Conservation (phyloP, 1,139 yeast genomes). For the Meyerozyma athensensis region DNA sequence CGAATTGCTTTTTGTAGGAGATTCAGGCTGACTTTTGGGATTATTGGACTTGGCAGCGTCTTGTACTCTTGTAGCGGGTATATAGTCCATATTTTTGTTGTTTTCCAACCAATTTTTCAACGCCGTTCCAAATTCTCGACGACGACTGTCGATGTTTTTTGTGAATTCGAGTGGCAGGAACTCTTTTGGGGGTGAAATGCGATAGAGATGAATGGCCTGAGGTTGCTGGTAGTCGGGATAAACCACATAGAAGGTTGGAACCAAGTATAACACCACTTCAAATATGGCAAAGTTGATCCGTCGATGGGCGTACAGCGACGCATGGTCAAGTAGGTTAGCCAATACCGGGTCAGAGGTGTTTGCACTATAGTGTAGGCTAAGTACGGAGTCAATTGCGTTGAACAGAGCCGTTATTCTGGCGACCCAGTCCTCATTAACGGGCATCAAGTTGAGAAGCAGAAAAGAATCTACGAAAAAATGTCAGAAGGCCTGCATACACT, state of each 20-base stretch:
- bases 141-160: not conserved
- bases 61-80: constrained; percentile 4
- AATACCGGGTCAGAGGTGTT: constrained; percentile 23
- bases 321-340: constrained; percentile 16
- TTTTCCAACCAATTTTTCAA: constrained; percentile 11
- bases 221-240: constrained; percentile 5
- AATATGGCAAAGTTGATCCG: constrained; percentile 16
- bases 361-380: constrained; percentile 23
- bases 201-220: not conserved
- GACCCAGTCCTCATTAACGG: constrained; percentile 5
- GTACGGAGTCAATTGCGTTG: constrained; percentile 21
- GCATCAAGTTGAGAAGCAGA: constrained; percentile 6
- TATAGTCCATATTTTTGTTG: constrained; percentile 4
- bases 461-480: not conserved
- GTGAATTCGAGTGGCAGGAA: not conserved
- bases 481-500: not conserved
- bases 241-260: constrained; percentile 15
- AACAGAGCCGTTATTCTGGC: constrained; percentile 9
- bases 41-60: constrained; percentile 6
- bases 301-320: constrained; percentile 16
- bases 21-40: not conserved
- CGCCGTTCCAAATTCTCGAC: constrained; percentile 5
- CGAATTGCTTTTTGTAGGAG: constrained; percentile 11
- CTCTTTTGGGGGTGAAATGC: not conserved
- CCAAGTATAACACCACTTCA: constrained; percentile 14